These are phyloP conservation scores for Grifola frondosa DNA, from an alignment of 1,284 basidiomycete genomes.

Conservation along the genomic window DNA sequence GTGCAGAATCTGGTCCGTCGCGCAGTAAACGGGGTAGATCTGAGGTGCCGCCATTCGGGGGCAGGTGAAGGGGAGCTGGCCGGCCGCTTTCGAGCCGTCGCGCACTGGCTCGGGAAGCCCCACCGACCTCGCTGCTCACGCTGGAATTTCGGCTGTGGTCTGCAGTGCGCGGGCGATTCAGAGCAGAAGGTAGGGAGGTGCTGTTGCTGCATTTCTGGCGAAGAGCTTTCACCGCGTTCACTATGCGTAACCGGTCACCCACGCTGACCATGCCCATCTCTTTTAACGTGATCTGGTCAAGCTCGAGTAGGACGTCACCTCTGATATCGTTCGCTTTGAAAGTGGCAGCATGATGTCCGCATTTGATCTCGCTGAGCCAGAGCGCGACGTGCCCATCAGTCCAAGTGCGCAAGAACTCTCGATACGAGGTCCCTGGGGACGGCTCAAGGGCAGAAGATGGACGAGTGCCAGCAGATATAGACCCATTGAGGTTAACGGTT, in stretches of 20 bases:
- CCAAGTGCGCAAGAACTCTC: constrained; percentile 69
- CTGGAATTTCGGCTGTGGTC: constrained; percentile 28
- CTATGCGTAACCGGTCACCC: constrained; percentile 85
- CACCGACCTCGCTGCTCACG: constrained; percentile 21
- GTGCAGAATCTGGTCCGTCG: constrained; percentile 60
- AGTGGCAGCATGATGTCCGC: constrained; percentile 62
- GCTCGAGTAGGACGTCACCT: constrained; percentile 84
- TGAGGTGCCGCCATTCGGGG: constrained; percentile 40
- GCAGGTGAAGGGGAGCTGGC: constrained; percentile 68
- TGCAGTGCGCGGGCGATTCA: constrained; percentile 22
- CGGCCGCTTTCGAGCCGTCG: constrained; percentile 52
- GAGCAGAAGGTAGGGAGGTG: constrained; percentile 25
- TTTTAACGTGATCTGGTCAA: constrained; percentile 82
- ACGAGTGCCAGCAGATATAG: constrained; percentile 15
- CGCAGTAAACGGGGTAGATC: constrained; percentile 69
- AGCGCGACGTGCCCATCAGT: constrained; percentile 64
- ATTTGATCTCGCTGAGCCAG: constrained; percentile 75
- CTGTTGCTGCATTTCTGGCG: constrained; percentile 52
- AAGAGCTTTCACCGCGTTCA: constrained; percentile 80
- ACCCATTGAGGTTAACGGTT: constrained; percentile 25
- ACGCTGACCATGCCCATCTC: constrained; percentile 89
- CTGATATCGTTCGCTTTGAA: constrained; percentile 88
- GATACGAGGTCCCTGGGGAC: constrained; percentile 55
- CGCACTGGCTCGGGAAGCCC: constrained; percentile 16
- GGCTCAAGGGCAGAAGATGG: constrained; percentile 47